These are phyloP conservation scores for Leccinellum rugosiceps DNA, from an alignment of 768 basidiomycete genomes.

Conservation along the genomic window DNA sequence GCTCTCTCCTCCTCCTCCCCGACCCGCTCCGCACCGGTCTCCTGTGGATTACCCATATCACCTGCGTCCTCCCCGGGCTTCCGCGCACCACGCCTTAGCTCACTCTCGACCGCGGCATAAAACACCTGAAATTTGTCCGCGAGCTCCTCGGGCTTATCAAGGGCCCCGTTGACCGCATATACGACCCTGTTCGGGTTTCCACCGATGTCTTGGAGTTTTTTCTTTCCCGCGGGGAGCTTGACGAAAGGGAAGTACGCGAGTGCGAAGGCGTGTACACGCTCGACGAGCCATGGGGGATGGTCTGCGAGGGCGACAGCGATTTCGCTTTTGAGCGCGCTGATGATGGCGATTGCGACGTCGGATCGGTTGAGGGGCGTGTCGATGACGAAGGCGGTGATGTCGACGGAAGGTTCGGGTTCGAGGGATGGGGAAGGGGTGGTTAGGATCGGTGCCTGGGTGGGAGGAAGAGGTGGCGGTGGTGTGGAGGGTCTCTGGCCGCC, in stretches of 20 bases:
- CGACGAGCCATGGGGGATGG: conserved; percentile 55
- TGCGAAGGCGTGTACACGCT: conserved; percentile 56
- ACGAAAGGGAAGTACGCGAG: conserved; percentile 57
- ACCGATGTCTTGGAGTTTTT: conserved; percentile 30
- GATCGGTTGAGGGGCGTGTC: conserved; percentile 48
- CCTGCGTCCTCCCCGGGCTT: conserved; percentile 8
- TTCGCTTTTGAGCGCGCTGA: conserved; percentile 52
- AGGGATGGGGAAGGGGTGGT: conserved; percentile 14
- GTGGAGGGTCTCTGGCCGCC: conserved; percentile 38
- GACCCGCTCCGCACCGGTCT: conserved; percentile 2
- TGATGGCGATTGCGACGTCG: conserved; percentile 53
- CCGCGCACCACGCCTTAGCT: conserved; percentile 38
- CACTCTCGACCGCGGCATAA: conserved; percentile 63
- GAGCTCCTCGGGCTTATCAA: conserved; percentile 50
- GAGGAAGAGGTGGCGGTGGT: conserved; percentile 29
- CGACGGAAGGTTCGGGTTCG: conserved; percentile 39
- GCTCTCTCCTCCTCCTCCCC: conserved; percentile 28
- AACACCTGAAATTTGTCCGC: conserved; percentile 66
- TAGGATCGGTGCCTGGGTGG: conserved; percentile 4
- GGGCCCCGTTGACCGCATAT: conserved; percentile 40
- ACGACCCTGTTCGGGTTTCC: conserved; percentile 17
- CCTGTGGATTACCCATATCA: conserved; percentile 15
- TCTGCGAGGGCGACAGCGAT: conserved; percentile 46
- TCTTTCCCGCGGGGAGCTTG: conserved; percentile 32
- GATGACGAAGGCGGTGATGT: conserved; percentile 62